Conservation (phyloP, 192 early-diverging fungal genomes). For the Fimicolochytrium jonesii region DNA sequence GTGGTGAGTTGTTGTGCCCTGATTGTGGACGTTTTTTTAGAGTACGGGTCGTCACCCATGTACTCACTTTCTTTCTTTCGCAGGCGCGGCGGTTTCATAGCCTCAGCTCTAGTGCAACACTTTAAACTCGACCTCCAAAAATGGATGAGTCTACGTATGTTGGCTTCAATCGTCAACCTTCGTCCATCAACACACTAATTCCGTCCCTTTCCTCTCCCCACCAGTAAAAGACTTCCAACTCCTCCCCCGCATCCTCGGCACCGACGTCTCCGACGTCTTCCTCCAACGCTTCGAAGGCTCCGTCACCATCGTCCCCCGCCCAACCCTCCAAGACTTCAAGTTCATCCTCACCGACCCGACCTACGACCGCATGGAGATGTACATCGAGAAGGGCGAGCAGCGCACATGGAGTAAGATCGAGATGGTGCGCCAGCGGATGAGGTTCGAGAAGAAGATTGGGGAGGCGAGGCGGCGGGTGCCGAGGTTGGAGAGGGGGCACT, state of each 20-base stretch:
- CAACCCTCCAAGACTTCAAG: constrained; percentile 60
- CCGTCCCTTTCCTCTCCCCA: too few relatives aligned
- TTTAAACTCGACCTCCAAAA: constrained; percentile 83
- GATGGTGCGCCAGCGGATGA: constrained; percentile 71
- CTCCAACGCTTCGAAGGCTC: constrained; percentile 89
- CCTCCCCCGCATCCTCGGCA: constrained; percentile 68
- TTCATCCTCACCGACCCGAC: constrained; percentile 64
- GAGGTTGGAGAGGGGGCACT: too few relatives aligned
- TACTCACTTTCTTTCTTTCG: neutral
- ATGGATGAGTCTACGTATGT: constrained; percentile 74
- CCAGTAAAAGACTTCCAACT: constrained; percentile 77
- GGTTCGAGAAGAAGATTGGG: constrained; percentile 56
- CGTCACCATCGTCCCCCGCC: constrained; percentile 71
- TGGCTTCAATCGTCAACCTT: too few relatives aligned
- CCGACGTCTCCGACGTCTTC: constrained; percentile 80
- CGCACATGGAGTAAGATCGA: constrained; percentile 74
- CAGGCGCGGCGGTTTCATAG: constrained; percentile 82
- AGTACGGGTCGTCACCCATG: too few relatives aligned
- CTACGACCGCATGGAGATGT: constrained; percentile 44
- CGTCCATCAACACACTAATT: too few relatives aligned
- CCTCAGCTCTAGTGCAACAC: constrained; percentile 71
- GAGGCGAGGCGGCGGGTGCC: too few relatives aligned
- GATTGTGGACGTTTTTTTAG: too few relatives aligned
- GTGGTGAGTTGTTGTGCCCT: too few relatives aligned
- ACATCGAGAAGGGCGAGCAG: constrained; percentile 55